A percentile compares a stretch with the other conserved stretches of the same genome.
Evolutionary conservation across 2,329 filamentous ascomycete genomes (phyloP).

Genomic region (Cordyceps fumosorosea): DNA sequence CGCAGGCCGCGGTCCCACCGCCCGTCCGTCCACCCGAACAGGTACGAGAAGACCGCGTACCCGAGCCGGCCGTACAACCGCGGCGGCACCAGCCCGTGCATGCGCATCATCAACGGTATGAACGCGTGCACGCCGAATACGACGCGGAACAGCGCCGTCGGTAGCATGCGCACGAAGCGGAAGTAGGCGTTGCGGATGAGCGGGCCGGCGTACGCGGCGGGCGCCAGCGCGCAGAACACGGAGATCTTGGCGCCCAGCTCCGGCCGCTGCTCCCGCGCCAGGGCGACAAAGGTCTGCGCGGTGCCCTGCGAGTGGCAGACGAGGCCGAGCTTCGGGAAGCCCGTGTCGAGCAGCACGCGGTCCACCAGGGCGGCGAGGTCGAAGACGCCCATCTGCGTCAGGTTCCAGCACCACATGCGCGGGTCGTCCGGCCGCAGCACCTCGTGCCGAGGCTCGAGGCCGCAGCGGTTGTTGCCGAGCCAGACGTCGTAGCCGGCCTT

Average conservation of each 20-base stretch:
- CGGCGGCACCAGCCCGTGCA: conserved; percentile 61
- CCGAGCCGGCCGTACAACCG: conserved; percentile 72
- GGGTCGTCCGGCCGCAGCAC: conserved; percentile 68
- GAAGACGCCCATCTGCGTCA: conserved; percentile 85
- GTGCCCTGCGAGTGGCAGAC: conserved; percentile 89
- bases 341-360: conserved; percentile 73
- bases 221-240: conserved; percentile 86
- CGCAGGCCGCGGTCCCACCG: conserved; percentile 78
- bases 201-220: conserved; percentile 83
- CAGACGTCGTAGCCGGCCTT: conserved; percentile 93
- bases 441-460: conserved; percentile 71
- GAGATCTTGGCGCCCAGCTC: conserved; percentile 76
- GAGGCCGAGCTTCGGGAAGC: conserved; percentile 74
- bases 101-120: conserved; percentile 87
- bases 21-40: conserved; percentile 81
- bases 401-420: conserved; percentile 96
- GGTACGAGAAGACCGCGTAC: conserved; percentile 81
- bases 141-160: conserved; percentile 66
- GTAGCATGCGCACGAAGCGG: conserved; percentile 81
- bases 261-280: conserved; percentile 84
- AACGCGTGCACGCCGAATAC: conserved; percentile 91
- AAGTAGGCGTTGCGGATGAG: conserved; percentile 84
- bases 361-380: conserved; percentile 78
- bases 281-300: conserved; percentile 76
- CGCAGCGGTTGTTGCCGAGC: conserved; percentile 90